Conservation (phyloP, 2,329 filamentous ascomycete species). For the Trichophyton equinum region DNA sequence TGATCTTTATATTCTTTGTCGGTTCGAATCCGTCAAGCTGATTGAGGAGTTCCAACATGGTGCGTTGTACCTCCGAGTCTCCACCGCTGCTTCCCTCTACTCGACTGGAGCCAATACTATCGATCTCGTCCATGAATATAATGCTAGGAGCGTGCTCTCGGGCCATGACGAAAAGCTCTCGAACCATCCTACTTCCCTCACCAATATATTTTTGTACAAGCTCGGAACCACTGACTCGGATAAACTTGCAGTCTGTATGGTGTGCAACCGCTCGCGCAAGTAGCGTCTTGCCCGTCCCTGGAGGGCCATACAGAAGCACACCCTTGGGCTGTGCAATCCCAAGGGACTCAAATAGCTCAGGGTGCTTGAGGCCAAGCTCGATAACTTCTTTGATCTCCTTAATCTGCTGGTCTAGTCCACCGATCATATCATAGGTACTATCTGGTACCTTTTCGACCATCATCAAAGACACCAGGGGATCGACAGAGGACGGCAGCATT, state of each 20-base stretch:
- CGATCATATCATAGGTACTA: slow-evolving; percentile 99
- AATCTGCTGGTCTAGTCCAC: slow-evolving; percentile 95
- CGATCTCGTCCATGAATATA: slow-evolving; percentile 99
- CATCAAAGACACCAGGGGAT: slow-evolving; percentile 97
- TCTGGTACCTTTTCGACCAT: slow-evolving; percentile 99
- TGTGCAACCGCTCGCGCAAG: slow-evolving; percentile 91
- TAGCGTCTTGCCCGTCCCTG: slow-evolving; percentile 93
- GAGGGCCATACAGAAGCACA: slow-evolving; percentile 89
- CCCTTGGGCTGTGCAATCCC: slow-evolving; percentile 98
- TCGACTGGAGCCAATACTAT: slow-evolving; percentile 93
- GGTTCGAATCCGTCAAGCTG: slow-evolving; percentile 98
- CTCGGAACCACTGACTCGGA: slow-evolving; percentile 89
- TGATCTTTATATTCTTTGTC: slow-evolving; percentile 99
- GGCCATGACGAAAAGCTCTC: slow-evolving; percentile 98
- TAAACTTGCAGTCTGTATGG: slow-evolving; percentile 98
- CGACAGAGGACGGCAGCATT: slow-evolving; percentile 94
- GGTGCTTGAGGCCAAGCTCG: slow-evolving; percentile 94
- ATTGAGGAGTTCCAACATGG: slow-evolving; percentile 96
- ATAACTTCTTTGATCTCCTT: slow-evolving; percentile 99
- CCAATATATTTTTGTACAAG: slow-evolving; percentile 99
- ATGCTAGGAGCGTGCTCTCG: slow-evolving; percentile 95
- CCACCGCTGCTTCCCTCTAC: slow-evolving; percentile 91
- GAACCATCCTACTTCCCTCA: slow-evolving; percentile 95
- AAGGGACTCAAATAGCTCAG: slow-evolving; percentile 96
- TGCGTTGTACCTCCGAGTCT: slow-evolving; percentile 95